These are phyloP conservation scores for Brassica carinata DNA, from an alignment of 345 rosid genomes.

Conservation along the genomic window DNA sequence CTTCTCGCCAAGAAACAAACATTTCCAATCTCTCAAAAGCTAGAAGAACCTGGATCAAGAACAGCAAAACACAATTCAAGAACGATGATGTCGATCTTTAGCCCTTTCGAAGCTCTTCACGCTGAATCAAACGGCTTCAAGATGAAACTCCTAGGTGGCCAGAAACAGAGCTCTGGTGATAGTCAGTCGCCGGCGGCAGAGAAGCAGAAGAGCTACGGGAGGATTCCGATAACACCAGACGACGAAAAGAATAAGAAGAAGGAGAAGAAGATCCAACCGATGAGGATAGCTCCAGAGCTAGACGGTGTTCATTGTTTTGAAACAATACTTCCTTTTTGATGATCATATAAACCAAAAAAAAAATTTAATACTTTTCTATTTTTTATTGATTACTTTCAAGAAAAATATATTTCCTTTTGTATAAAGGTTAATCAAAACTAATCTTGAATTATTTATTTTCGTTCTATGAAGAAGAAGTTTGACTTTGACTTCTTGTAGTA, in stretches of 20 bases:
- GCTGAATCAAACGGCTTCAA: conserved; percentile 46
- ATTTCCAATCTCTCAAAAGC: neutral
- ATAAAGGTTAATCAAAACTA: conserved; percentile 10
- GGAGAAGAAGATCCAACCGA: conserved; percentile 9
- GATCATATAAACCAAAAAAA: neutral
- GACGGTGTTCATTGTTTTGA: conserved; percentile 80
- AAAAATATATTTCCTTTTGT: neutral
- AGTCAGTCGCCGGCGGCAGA: neutral
- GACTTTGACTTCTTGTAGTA: conserved; percentile 9
- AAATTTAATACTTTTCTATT: neutral
- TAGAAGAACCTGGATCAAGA: neutral
- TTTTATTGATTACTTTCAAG: conserved; percentile 25
- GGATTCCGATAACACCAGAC: neutral
- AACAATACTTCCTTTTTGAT: conserved; percentile 52
- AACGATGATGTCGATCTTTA: conserved; percentile 58
- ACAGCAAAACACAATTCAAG: neutral
- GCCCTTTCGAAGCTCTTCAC: conserved; percentile 51
- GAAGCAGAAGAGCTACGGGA: neutral
- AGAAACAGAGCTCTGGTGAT: conserved; percentile 12
- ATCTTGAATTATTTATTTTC: conserved; percentile 2
- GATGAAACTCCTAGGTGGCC: conserved; percentile 18
- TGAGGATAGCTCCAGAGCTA: conserved; percentile 79
- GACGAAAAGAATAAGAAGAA: conserved; percentile 1
- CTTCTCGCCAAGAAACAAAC: conserved; percentile 15
- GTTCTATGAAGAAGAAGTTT: conserved; percentile 17